Conservation (phyloP, 345 rosid genomes). For the Physaria fendleri region DNA sequence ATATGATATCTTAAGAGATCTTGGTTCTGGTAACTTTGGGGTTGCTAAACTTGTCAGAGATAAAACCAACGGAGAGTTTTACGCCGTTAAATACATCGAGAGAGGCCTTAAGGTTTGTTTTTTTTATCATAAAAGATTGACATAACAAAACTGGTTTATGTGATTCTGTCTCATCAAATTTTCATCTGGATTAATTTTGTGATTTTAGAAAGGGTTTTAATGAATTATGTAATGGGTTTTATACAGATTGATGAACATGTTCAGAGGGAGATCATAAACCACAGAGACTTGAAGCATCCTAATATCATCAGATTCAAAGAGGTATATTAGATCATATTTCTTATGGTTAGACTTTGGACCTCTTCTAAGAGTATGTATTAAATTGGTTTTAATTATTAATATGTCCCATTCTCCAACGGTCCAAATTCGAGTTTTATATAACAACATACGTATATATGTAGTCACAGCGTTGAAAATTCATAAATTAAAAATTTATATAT, state of each 20-base stretch:
- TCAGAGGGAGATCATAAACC: slow-evolving; percentile 93
- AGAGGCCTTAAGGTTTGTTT: slow-evolving; percentile 65
- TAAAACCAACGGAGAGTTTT: slow-evolving; percentile 48
- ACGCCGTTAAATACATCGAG: slow-evolving; percentile 76
- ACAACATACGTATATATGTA: slow-evolving; percentile 5
- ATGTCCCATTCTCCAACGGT: slow-evolving; percentile 18
- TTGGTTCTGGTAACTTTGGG: slow-evolving; percentile 88
- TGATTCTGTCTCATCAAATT: too few species aligned
- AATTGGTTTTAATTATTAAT: not conserved
- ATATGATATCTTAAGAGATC: slow-evolving; percentile 69
- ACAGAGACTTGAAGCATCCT: slow-evolving; percentile 82
- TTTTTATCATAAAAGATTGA: not conserved
- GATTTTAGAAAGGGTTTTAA: not conserved
- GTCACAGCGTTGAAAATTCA: slow-evolving; percentile 24
- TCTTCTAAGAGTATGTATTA: slow-evolving; percentile 10
- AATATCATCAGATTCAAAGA: slow-evolving; percentile 82
- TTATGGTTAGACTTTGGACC: slow-evolving; percentile 19
- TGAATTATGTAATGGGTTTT: not conserved
- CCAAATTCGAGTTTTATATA: slow-evolving; percentile 16
- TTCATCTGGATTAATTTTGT: not conserved
- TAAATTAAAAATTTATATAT: not conserved
- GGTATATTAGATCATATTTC: slow-evolving; percentile 38
- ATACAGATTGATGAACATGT: slow-evolving; percentile 89
- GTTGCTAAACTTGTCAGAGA: slow-evolving; percentile 80
- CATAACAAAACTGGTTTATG: not conserved